These are phyloP conservation scores for Dipodascus geniculatus DNA, from an alignment of 805 yeast species.

Conservation along the genomic window DNA sequence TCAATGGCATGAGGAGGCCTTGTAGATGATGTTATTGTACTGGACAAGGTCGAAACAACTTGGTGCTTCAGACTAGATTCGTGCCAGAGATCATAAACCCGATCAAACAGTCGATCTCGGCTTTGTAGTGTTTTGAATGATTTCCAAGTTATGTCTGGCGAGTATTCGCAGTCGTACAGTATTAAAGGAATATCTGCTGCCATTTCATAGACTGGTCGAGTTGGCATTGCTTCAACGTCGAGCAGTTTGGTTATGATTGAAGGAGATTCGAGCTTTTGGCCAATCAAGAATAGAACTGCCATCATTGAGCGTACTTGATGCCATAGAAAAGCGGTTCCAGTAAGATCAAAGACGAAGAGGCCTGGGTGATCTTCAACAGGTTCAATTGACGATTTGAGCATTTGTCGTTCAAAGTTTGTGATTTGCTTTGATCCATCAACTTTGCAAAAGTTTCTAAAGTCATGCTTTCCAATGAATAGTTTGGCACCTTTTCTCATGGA, in stretches of 20 bases:
- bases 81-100: slow-evolving; percentile 34
- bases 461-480: slow-evolving; percentile 61
- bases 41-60: background rate
- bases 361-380: slow-evolving; percentile 15
- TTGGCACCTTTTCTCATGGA: slow-evolving; percentile 59
- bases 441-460: slow-evolving; percentile 90
- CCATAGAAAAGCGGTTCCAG: slow-evolving; percentile 91
- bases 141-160: slow-evolving; percentile 53
- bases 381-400: slow-evolving; percentile 42
- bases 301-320: slow-evolving; percentile 96
- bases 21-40: background rate
- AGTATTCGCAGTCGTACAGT: slow-evolving; percentile 69
- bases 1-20: background rate
- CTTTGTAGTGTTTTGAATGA: slow-evolving; percentile 9
- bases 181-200: slow-evolving; percentile 84
- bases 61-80: slow-evolving; percentile 42
- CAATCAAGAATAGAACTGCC: slow-evolving; percentile 69
- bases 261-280: slow-evolving; percentile 62
- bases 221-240: slow-evolving; percentile 42
- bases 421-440: slow-evolving; percentile 91
- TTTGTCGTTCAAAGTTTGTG: slow-evolving; percentile 57
- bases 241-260: slow-evolving; percentile 45
- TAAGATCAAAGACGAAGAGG: slow-evolving; percentile 58
- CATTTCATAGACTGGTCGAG: slow-evolving; percentile 74
- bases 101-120: slow-evolving; percentile 12